Base-by-base conservation (phyloP, 495 filamentous ascomycete genomes). In the Niebla homalea region DNA sequence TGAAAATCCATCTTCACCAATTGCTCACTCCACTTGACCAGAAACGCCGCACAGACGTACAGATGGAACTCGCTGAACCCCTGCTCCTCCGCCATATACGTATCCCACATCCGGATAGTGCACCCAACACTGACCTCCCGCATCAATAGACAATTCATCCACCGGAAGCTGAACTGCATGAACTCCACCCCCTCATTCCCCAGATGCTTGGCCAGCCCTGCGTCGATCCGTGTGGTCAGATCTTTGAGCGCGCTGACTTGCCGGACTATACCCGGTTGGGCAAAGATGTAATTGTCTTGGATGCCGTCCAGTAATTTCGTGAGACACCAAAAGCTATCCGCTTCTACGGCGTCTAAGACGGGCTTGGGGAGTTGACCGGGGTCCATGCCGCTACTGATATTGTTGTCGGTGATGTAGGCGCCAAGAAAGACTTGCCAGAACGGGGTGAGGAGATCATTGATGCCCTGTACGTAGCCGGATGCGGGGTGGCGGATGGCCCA, bases 131-230 rank as follows among this genome's bases (percentile, higher is more conserved):
- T 94, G 52, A 98, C 84, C 66, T 98, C 92, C 53, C 92, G 76
- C 92, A 98, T 98, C 56, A 98, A 71, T 52, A 98, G 75, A 60
- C 92, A 98, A 59, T 98, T 98, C 92, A 98, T 97, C 92, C 92
- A 98, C 51, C 92, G 77, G 63, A 98, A 98, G 63, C 87, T 94
- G 62, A 98, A 98, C 62, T 98, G 92, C 65, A 98, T 97, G 58
- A 98, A 98, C 63, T 98, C 93, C 23, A 98, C 88, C 11, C 85
- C 82, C 62, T 97, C 87, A 20, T 75, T 75, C 59, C 93, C 86
- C 16, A 98, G 71, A 60, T 98, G 92, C 52, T 84, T 89, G 12
- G 88, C 86, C 50, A 98, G 74, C 2, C 76, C 71, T 26, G 76
- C 76, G 58, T 98, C 92, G 52, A 98, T 98, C 53, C 92, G 75